phyloP scores from a whole-genome alignment of 441 rosid genomes.

The Syzygium syzygioides region DNA sequence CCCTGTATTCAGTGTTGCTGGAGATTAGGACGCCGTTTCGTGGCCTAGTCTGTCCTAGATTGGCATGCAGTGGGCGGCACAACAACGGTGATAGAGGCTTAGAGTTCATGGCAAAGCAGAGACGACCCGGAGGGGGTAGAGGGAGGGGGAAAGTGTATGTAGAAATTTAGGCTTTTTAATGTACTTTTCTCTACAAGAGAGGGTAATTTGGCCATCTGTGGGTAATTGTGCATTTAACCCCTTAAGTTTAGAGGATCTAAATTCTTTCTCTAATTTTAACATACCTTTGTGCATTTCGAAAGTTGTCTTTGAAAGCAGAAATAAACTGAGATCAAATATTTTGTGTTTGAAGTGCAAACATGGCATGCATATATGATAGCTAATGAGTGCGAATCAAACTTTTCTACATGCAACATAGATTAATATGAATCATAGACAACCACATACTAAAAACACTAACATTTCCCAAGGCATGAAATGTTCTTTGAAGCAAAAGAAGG shows the following conservation, averaged over 20 bases:
- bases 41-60: not conserved
- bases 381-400: not conserved
- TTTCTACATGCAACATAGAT: not conserved
- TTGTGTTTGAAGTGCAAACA: not conserved
- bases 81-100: not conserved
- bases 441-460: constrained; percentile 11
- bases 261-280: not conserved
- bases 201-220: not conserved
- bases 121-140: not conserved
- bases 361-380: not conserved
- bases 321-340: not conserved
- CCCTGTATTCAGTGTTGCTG: not conserved
- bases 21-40: not conserved
- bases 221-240: not conserved
- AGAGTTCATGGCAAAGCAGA: not conserved
- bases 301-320: not conserved
- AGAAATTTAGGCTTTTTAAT: not conserved
- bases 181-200: not conserved
- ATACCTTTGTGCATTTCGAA: not conserved
- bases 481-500: constrained; percentile 27
- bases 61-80: not conserved
- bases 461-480: constrained; percentile 34
- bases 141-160: not conserved
- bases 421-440: not conserved
- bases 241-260: not conserved